Evolutionary conservation across 2,329 filamentous ascomycete species (phyloP).

Genomic region (Xylariaceae sp.): DNA sequence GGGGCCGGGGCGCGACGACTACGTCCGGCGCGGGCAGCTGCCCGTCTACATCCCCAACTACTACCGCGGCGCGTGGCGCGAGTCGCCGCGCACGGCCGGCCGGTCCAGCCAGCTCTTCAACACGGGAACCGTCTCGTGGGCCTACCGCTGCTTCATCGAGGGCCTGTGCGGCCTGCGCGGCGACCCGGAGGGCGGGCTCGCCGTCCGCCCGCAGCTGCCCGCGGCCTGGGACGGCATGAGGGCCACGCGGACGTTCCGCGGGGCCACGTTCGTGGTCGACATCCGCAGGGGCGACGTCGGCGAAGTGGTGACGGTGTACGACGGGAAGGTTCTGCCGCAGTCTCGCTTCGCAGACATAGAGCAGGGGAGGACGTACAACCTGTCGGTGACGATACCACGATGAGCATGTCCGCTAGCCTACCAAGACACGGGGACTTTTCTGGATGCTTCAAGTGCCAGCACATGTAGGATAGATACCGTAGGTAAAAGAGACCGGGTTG

Average conservation of each 20-base stretch:
- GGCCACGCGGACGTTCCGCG: constrained; percentile 41
- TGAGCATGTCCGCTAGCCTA: too few species aligned
- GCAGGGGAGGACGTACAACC: constrained; percentile 35
- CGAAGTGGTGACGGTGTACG: constrained; percentile 31
- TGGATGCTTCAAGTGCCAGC: too few species aligned
- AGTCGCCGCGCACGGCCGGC: constrained; percentile 44
- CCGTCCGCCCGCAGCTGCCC: constrained; percentile 43
- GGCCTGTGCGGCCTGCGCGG: constrained; percentile 47
- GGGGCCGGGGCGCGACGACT: constrained; percentile 42
- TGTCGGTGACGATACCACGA: constrained; percentile 28
- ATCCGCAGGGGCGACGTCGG: constrained; percentile 32
- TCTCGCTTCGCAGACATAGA: constrained; percentile 34
- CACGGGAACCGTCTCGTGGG: constrained; percentile 51
- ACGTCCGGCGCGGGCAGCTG: constrained; percentile 45
- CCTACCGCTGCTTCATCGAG: constrained; percentile 47
- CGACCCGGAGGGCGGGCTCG: constrained; percentile 37
- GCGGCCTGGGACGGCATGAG: constrained; percentile 40
- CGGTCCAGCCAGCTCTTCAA: constrained; percentile 51
- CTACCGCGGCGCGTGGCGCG: constrained; percentile 43
- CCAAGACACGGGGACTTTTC: too few species aligned
- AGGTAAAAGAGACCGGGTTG: too few species aligned
- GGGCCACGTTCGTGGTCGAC: constrained; percentile 39
- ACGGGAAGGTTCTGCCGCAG: constrained; percentile 30
- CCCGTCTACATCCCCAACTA: constrained; percentile 53
- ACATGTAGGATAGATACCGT: too few species aligned